These are phyloP conservation scores for Trypanosoma congolense DNA, from an alignment of 208 protist species.

Conservation along the genomic window DNA sequence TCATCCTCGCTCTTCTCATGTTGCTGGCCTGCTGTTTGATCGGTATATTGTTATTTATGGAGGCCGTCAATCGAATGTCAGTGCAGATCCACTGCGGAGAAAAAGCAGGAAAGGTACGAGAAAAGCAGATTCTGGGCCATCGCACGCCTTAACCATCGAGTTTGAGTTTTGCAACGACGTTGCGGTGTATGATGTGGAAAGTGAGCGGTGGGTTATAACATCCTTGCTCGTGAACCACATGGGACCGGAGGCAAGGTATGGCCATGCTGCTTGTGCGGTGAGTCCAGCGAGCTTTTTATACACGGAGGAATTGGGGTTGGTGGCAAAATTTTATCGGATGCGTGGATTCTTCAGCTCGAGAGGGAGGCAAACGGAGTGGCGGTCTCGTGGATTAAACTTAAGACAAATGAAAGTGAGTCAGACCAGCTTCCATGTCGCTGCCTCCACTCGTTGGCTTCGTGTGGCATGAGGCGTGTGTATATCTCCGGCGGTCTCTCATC, in stretches of 20 bases:
- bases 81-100: conserved; percentile 1
- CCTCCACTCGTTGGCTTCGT: conserved; percentile 36
- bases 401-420: conserved; percentile 1
- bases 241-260: conserved; percentile 16
- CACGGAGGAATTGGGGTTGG: conserved; percentile 59
- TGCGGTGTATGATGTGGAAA: conserved; percentile 21
- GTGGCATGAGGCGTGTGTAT: conserved; percentile 35
- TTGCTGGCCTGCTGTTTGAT: conserved; percentile 44
- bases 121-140: conserved; percentile 1
- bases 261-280: conserved; percentile 23
- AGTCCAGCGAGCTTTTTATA: conserved; percentile 46
- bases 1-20: conserved; percentile 51
- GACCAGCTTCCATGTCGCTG: conserved; percentile 20
- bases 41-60: conserved; percentile 66
- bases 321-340: conserved; percentile 47
- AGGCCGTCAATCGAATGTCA: conserved; percentile 37
- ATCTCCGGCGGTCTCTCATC: conserved; percentile 37
- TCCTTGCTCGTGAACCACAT: conserved; percentile 5
- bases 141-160: neutral
- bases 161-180: conserved; percentile 22
- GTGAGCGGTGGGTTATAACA: conserved; percentile 9
- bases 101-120: conserved; percentile 23
- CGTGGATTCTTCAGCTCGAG: conserved; percentile 58
- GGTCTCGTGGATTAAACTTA: conserved; percentile 19
- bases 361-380: conserved; percentile 7